Base-by-base conservation (phyloP, 2,329 filamentous ascomycete genomes). In the Niveomyces coronatus region DNA sequence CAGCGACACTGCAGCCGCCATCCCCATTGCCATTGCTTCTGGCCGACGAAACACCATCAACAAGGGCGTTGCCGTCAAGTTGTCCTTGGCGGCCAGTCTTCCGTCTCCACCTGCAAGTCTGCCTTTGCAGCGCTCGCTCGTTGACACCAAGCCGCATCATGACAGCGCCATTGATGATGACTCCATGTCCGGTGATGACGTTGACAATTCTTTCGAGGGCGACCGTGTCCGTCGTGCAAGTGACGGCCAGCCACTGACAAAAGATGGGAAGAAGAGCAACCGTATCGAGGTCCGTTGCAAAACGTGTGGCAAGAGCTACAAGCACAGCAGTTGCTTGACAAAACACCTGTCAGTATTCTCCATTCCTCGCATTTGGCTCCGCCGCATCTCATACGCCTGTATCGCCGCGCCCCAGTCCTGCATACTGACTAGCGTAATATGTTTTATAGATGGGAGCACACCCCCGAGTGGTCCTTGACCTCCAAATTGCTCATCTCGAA, bases 241-340 rank as follows among this genome's bases (percentile, higher is more conserved):
- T 59, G 89, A 96, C 58, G 88, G 87, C 45, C 85, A 89, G 49
- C 79, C 83, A 51, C 70, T 89, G 45, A 68, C 72, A 53, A 93
- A 91, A 63, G 80, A 82, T 50, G 84, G 89, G 53, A 88, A 88
- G 68, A 88, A 86, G 66, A 74, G 76, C 62, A 83, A 77, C 65
- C 76, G 79, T 55, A 78, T 80, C 55, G 89, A 96, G 62, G 77
- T 98, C 58, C 86, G 84, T 64, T 98, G 91, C 70, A 86, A 94
- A 60, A 89, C 88, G 65, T 98, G 91, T 71, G 89, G 89, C 64
- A 98, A 98, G 75, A 87, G 87, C 67, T 98, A 98, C 78, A 98
- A 98, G 79, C 91, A 98, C 75, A 94, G 88, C 79, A 96, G 91
- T 71, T 98, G 91, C 79, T 79, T 98, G 72, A 93, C 85, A 62